A percentile compares a stretch with the other conserved stretches of the same genome.
Conservation (phyloP, 2,329 filamentous ascomycete genomes). For the Pseudocercospora pini-densiflorae region DNA sequence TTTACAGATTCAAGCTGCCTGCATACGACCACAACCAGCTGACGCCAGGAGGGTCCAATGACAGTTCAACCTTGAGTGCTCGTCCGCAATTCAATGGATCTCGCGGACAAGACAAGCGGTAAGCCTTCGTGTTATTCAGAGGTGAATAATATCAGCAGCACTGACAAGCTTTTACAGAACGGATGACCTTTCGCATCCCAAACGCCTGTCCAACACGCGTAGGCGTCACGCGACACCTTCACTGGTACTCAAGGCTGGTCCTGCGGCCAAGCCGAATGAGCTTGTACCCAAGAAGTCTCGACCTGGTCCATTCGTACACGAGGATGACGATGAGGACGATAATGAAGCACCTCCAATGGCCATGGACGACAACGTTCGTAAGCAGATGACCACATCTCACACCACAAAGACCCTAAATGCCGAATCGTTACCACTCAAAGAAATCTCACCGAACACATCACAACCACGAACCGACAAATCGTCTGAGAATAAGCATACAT, state of each 20-base stretch:
- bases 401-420: constrained; percentile 8
- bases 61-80: constrained; percentile 24
- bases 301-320: constrained; percentile 35
- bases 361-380: background rate
- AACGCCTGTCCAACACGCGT: constrained; percentile 39
- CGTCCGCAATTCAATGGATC: constrained; percentile 5
- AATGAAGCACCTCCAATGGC: constrained; percentile 11
- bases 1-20: constrained; percentile 38
- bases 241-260: constrained; percentile 30
- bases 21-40: constrained; percentile 27
- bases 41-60: constrained; percentile 13
- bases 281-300: constrained; percentile 9
- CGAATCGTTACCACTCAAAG: constrained; percentile 30
- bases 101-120: constrained; percentile 19
- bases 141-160: constrained; percentile 9
- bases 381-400: background rate
- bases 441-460: constrained; percentile 36
- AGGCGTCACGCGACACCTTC: constrained; percentile 38
- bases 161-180: constrained; percentile 24
- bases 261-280: background rate
- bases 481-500: background rate
- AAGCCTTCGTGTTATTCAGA: constrained; percentile 8
- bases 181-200: constrained; percentile 23
- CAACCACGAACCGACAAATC: constrained; percentile 11
- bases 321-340: constrained; percentile 37